phyloP scores from a whole-genome alignment of 108 stramenopile genomes.

The Mayamaea pseudoterrestris region DNA sequence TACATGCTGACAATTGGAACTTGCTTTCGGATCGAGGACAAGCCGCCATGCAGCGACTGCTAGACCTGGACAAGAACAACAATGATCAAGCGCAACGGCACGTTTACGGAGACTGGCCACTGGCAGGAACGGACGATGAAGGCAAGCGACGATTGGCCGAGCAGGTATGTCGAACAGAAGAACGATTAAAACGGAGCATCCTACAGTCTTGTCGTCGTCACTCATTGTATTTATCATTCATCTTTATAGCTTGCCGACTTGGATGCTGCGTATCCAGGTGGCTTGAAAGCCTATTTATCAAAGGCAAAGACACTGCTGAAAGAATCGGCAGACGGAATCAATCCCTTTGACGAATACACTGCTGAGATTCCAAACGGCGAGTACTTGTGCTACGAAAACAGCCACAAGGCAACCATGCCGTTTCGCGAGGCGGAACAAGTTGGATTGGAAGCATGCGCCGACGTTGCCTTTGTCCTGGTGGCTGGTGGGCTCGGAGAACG shows the following conservation, averaged over 20 bases:
- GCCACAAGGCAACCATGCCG: slow-evolving; percentile 41
- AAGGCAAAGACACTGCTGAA: slow-evolving; percentile 80
- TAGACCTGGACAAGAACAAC: slow-evolving; percentile 29
- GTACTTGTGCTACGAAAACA: slow-evolving; percentile 59
- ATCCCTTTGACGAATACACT: slow-evolving; percentile 91
- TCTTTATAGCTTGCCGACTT: slow-evolving; percentile 59
- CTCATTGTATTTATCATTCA: neutral
- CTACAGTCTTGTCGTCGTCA: neutral
- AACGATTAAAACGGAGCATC: neutral
- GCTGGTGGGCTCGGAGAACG: slow-evolving; percentile 98
- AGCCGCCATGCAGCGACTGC: slow-evolving; percentile 39
- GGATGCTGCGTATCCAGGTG: slow-evolving; percentile 89
- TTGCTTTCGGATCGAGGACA: slow-evolving; percentile 53
- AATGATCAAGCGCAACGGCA: slow-evolving; percentile 46
- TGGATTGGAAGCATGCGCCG: slow-evolving; percentile 34
- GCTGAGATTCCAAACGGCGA: slow-evolving; percentile 88
- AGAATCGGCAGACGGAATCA: slow-evolving; percentile 78
- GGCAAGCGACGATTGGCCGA: slow-evolving; percentile 59
- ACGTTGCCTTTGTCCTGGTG: slow-evolving; percentile 72
- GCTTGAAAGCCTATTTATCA: slow-evolving; percentile 76
- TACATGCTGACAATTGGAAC: slow-evolving; percentile 48
- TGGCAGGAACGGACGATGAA: slow-evolving; percentile 58
- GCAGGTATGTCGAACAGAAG: slow-evolving; percentile 38
- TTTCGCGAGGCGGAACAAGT: slow-evolving; percentile 63
- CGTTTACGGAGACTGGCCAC: slow-evolving; percentile 85